Conservation (phyloP, 2,329 filamentous ascomycete species). For the Ophiostoma sp. region DNA sequence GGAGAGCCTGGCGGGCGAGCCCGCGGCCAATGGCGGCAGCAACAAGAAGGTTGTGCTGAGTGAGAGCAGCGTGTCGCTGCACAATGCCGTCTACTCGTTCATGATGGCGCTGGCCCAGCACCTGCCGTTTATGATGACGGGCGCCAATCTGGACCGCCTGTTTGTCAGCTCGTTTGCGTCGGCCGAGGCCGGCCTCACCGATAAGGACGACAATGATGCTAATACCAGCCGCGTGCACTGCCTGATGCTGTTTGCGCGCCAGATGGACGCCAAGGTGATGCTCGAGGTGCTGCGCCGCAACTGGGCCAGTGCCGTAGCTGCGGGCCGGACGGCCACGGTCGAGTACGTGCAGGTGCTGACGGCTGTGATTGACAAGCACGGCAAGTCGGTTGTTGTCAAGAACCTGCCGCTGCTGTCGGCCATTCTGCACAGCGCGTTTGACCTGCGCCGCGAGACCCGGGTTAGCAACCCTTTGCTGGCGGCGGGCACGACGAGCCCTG, state of each 20-base stretch:
- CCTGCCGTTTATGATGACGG: conserved; percentile 83
- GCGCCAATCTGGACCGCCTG: conserved; percentile 65
- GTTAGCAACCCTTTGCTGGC: conserved; percentile 1
- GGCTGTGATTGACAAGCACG: conserved; percentile 66
- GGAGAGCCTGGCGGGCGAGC: conserved; percentile 51
- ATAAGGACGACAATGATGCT: conserved; percentile 53
- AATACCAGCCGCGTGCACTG: conserved; percentile 63
- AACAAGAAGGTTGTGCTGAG: not conserved
- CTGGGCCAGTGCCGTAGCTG: conserved; percentile 59
- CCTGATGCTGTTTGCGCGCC: conserved; percentile 67
- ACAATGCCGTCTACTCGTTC: conserved; percentile 77
- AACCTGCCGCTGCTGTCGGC: conserved; percentile 64
- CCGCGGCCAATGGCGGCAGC: conserved; percentile 32
- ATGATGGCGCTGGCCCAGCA: conserved; percentile 74
- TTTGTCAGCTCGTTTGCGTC: conserved; percentile 68
- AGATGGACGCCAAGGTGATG: conserved; percentile 70
- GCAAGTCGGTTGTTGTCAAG: conserved; percentile 73
- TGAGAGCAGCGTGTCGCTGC: conserved; percentile 49
- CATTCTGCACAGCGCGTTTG: conserved; percentile 55
- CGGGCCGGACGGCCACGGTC: conserved; percentile 58
- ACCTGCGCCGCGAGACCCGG: conserved; percentile 54
- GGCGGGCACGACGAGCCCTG: not conserved
- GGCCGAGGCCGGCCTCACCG: conserved; percentile 55
- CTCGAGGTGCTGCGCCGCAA: conserved; percentile 68
- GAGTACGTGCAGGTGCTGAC: conserved; percentile 68